Evolutionary conservation across 23 red algal species (phyloP), one percentile per base, ranked within the genome.

Genomic region (Agarophyton chilense): DNA sequence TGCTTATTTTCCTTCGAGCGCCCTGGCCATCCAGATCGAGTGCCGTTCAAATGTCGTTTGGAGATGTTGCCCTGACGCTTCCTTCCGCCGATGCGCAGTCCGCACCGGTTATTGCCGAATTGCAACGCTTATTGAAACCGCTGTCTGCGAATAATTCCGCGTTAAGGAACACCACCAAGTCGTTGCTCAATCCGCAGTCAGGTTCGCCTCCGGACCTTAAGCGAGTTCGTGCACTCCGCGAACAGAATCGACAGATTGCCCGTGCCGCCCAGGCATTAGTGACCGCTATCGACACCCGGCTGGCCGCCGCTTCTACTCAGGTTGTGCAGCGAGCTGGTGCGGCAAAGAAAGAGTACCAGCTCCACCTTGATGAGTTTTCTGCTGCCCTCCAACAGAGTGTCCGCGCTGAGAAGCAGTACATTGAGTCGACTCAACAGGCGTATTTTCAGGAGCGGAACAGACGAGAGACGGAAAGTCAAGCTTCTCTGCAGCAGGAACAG

Each of bases 211-310:
- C 68, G 68, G n/a, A 46, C 40, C 57, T 90, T 14, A 46, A 57
- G 25, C 86, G 72, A 31, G 54, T 90, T 13, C 86, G 86, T 45
- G 86, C 68, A 24, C 73, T 90, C 39, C 70, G 86, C 19, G 86
- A 77, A 31, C 86, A 90, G 61, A 90, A 61, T 38, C 86, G 86
- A 2, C 49, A 90, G 22, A 77, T 90, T 62, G 84, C 67, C 24
- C 47, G 41, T 35, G 84, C 84, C 36, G 86, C 86, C 11, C 22
- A 68, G 14, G 26, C 50, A 1, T 21, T 77, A 16, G 82, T 66
- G 17, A 22, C 26, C 22, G 61, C 61, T 4, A 60, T 74, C 50
- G 62, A 51, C 38, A 32, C 58, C 4, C 39, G 38, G 2, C 18
- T 74, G 68, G 56, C 81, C 11, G 47, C 38, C 32, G 58, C 44